Evolutionary conservation across 2,329 filamentous ascomycete species (phyloP), one percentile per base, ranked within the genome.

Genomic region (Colletotrichum phormii): DNA sequence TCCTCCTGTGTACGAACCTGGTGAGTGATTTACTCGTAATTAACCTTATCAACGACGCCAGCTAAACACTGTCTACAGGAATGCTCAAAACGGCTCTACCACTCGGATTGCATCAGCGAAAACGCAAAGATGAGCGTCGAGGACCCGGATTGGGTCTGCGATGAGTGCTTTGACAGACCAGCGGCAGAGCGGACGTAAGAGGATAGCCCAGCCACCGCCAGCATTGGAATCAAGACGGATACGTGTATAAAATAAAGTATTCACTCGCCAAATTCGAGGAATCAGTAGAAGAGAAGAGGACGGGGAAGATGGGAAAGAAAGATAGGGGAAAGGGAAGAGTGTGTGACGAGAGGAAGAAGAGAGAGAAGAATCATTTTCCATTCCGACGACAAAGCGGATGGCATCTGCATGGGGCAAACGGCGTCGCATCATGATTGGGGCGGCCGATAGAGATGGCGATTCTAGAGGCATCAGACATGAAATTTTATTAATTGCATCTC

Each of bases 1-100:
- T 87, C 75, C 78, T 89, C 35, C 78, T 89, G 31, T 90, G 88
- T 77, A 80, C 83, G 5, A 88, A 88, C 74, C 82, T 84, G 80
- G 87, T 89, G 77, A 80, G 83, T 80, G 24, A 4, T 64, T 29
- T 6, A 33, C 13, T 42, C 5, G 9, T 51, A 5, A 31, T 42
- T 11, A n/a, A 35, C 31, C 24, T 64, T 74, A 70, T 57, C 22
- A 74, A 66, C 26, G 53, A 61, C 4, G 64, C 18, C 42, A n/a
- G 54, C 70, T 76, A 51, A 75, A 13, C 31, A n/a, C 74, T 68
- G 49, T 57, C 15, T 46, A 70, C 51, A 89, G 86, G 69, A 77
- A 54, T 89, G 87, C 72, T 68, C 76, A 5, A 81, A 78, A 8
- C 84, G 86, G 3, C 76, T 88, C 1, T 89, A 88, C 69, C 88